Conservation (phyloP, 2,329 filamentous ascomycete genomes). For the Alternaria brassicae region DNA sequence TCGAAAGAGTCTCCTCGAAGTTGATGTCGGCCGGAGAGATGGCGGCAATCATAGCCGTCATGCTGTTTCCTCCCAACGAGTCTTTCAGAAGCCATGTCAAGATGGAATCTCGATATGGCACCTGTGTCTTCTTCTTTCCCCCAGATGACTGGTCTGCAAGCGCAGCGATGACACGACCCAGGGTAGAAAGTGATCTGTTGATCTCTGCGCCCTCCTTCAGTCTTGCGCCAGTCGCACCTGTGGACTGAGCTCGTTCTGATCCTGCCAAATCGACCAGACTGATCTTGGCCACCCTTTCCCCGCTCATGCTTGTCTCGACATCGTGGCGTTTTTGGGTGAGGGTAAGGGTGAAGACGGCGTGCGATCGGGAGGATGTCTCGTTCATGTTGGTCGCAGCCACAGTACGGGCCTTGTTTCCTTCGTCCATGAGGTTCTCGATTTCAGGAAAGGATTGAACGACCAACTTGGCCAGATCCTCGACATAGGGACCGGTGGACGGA, state of each 20-base stretch:
- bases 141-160: conserved; percentile 83
- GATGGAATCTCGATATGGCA: conserved; percentile 96
- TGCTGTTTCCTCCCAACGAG: conserved; percentile 95
- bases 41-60: conserved; percentile 99
- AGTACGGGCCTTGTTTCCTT: conserved; percentile 97
- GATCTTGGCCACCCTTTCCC: conserved; percentile 97
- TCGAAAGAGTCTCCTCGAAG: conserved; percentile 96
- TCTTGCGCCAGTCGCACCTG: conserved; percentile 91
- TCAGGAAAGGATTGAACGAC: conserved; percentile 92
- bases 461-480: conserved; percentile 95
- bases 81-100: conserved; percentile 97
- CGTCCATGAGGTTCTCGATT: conserved; percentile 98
- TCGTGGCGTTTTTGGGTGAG: conserved; percentile 94
- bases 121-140: conserved; percentile 79
- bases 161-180: conserved; percentile 96
- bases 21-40: conserved; percentile 99
- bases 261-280: conserved; percentile 97
- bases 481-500: conserved; percentile 95
- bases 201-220: conserved; percentile 98
- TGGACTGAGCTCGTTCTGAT: conserved; percentile 96
- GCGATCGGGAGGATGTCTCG: conserved; percentile 96
- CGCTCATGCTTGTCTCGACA: conserved; percentile 91
- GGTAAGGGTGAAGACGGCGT: conserved; percentile 96
- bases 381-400: conserved; percentile 99
- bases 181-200: conserved; percentile 93